Percentiles rank a stretch among this genome's conserved stretches.
Conservation (phyloP, 352 stramenopile genomes). For the Phytophthora tubulina region DNA sequence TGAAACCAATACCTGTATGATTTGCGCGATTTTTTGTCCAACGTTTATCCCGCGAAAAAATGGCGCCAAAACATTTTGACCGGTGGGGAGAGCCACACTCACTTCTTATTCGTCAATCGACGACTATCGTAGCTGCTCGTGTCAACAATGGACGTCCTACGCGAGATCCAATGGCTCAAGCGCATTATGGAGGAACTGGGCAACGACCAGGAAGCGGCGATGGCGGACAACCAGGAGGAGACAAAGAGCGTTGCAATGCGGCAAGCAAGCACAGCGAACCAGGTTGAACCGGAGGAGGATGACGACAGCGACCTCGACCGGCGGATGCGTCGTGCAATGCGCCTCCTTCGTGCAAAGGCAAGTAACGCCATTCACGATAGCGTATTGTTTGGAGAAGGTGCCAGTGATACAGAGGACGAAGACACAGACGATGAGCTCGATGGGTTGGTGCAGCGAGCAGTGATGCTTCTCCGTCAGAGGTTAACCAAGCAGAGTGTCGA, state of each 20-base stretch:
- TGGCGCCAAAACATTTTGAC: too few species aligned
- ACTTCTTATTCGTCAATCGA: too few species aligned
- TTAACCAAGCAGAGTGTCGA: background rate
- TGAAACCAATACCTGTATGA: too few species aligned
- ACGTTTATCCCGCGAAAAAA: too few species aligned
- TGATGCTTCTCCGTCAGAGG: constrained; percentile 10
- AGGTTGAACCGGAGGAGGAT: background rate
- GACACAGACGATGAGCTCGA: constrained; percentile 17
- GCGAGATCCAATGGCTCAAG: constrained; percentile 28
- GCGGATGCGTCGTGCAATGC: constrained; percentile 9
- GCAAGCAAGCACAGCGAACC: background rate
- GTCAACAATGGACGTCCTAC: background rate
- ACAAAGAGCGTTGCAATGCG: background rate
- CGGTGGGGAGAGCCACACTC: too few species aligned
- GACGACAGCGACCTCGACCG: constrained; percentile 21
- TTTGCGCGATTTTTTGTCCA: too few species aligned
- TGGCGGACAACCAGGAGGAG: background rate
- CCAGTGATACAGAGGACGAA: background rate
- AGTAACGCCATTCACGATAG: background rate
- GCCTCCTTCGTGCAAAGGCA: constrained; percentile 5
- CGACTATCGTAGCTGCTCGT: too few species aligned
- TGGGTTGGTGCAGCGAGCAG: constrained; percentile 2
- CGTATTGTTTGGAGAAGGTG: background rate
- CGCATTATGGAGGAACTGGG: constrained; percentile 19
- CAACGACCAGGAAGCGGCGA: background rate